phyloP scores from a whole-genome alignment of 2,329 filamentous ascomycete species.

The Zymoseptoria tritici region DNA sequence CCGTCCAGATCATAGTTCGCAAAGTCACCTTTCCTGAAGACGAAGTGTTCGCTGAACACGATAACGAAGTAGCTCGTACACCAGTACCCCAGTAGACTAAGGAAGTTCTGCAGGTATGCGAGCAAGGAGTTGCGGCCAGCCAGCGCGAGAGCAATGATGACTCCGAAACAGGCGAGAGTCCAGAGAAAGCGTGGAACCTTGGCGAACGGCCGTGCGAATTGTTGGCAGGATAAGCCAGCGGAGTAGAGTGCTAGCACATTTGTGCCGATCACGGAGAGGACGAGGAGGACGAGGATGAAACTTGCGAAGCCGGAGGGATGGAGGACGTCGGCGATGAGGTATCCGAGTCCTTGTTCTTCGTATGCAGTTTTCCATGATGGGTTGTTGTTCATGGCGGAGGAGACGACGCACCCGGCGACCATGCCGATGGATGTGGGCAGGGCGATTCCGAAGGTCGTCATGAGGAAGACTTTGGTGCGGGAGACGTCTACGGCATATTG shows the following conservation, averaged over 20 bases:
- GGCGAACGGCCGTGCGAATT: conserved; percentile 42
- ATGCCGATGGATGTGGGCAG: conserved; percentile 40
- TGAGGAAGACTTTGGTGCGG: conserved; percentile 35
- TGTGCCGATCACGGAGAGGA: conserved; percentile 28
- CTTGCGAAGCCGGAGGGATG: conserved; percentile 43
- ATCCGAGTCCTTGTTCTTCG: conserved; percentile 39
- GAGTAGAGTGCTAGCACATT: conserved; percentile 38
- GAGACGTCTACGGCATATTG: conserved; percentile 35
- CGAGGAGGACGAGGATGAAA: conserved; percentile 37
- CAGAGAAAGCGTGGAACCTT: conserved; percentile 46
- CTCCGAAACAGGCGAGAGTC: conserved; percentile 38
- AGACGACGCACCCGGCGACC: conserved; percentile 35
- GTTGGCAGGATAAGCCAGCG: conserved; percentile 39
- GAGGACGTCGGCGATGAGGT: conserved; percentile 40
- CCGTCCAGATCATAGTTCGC: conserved; percentile 39
- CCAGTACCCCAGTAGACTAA: conserved; percentile 43
- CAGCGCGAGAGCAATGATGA: conserved; percentile 38
- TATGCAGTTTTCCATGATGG: conserved; percentile 35
- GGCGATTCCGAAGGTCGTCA: conserved; percentile 37
- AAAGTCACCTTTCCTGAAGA: conserved; percentile 35
- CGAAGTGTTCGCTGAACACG: conserved; percentile 39
- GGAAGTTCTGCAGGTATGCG: conserved; percentile 40
- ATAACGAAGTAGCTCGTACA: conserved; percentile 41
- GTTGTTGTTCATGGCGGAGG: conserved; percentile 33
- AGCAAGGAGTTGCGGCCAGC: conserved; percentile 37